Conservation (phyloP, 345 rosid species). For the Gossypium longicalyx region DNA sequence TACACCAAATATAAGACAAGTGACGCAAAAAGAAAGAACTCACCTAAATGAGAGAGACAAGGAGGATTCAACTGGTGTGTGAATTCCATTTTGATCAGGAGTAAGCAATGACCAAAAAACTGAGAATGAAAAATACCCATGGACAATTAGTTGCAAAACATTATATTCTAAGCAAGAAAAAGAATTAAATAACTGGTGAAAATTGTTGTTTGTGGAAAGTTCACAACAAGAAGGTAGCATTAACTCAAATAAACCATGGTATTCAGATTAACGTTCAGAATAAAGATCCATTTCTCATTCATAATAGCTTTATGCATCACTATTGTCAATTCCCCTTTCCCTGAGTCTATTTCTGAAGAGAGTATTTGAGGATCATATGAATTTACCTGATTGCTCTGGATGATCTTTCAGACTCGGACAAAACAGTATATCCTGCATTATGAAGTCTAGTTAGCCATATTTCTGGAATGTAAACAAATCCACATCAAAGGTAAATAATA, state of each 20-base stretch:
- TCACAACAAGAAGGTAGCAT: neutral
- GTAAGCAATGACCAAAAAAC: constrained; percentile 85
- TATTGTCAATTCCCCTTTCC: neutral
- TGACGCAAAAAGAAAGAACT: constrained; percentile 10
- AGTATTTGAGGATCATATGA: constrained; percentile 6
- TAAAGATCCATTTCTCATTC: neutral
- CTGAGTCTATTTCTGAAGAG: constrained; percentile 2
- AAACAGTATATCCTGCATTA: constrained; percentile 61
- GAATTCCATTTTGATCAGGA: constrained; percentile 48
- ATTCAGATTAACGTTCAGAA: neutral
- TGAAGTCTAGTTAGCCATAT: constrained; percentile 13
- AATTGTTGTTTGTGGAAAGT: neutral
- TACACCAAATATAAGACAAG: neutral
- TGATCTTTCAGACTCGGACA: constrained; percentile 54
- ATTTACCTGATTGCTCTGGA: constrained; percentile 63
- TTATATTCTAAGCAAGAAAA: neutral
- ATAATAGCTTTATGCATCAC: neutral
- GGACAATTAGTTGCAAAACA: constrained; percentile 10
- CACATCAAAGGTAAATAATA: neutral
- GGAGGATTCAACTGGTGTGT: constrained; percentile 62
- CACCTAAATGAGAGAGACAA: constrained; percentile 80
- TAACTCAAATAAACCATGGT: neutral
- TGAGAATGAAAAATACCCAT: constrained; percentile 24
- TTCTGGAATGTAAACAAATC: constrained; percentile 6
- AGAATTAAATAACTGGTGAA: neutral